These are phyloP conservation scores for Exophiala dermatitidis DNA, from an alignment of 2,329 filamentous ascomycete species.

Conservation along the genomic window DNA sequence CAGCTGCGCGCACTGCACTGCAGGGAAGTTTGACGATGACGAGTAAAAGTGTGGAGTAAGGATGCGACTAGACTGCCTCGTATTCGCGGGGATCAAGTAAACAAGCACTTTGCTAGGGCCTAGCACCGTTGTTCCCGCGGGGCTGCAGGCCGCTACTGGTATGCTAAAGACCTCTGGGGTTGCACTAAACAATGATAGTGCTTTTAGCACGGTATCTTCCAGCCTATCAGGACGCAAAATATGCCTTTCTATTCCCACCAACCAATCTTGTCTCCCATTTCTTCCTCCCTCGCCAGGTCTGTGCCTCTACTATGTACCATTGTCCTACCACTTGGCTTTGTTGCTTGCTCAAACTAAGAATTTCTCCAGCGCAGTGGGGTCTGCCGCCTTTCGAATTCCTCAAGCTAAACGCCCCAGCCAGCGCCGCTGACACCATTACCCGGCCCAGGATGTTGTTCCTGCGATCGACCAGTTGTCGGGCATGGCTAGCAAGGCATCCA, in stretches of 20 bases:
- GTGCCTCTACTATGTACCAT: background rate
- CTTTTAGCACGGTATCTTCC: too few relatives aligned
- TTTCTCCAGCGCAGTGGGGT: background rate
- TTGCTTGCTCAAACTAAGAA: background rate
- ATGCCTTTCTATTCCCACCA: background rate
- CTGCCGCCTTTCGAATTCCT: background rate
- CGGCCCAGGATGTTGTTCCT: background rate
- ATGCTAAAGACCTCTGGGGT: too few relatives aligned
- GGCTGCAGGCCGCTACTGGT: too few relatives aligned
- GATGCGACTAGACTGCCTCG: too few relatives aligned
- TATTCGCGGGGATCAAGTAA: too few relatives aligned
- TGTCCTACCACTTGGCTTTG: background rate
- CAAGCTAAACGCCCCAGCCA: background rate
- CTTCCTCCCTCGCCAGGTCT: background rate
- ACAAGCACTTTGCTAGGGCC: too few relatives aligned
- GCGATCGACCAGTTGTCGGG: background rate
- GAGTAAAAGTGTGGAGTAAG: too few relatives aligned
- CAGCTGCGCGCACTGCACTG: too few relatives aligned
- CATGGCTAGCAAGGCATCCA: constrained; percentile 4
- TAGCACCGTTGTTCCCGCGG: too few relatives aligned
- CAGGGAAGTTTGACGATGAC: too few relatives aligned
- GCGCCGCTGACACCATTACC: constrained; percentile 13
- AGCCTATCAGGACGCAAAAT: too few relatives aligned
- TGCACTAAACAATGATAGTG: too few relatives aligned
- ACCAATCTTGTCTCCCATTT: background rate